Base-by-base conservation (phyloP, 495 filamentous ascomycete species). In the Cercophora samala region DNA sequence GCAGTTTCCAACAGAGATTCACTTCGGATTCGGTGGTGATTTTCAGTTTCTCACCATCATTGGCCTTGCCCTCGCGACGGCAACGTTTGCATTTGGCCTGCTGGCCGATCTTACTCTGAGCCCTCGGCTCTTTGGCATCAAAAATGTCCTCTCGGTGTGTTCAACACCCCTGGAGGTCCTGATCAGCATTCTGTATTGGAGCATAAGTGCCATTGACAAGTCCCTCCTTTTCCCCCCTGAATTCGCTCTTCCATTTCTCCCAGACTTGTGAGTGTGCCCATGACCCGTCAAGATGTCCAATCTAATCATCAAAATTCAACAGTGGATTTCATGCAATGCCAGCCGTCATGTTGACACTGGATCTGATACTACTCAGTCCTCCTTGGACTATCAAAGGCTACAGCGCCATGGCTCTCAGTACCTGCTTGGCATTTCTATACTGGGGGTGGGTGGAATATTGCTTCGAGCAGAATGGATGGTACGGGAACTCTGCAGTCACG, bases 381-480 rank as follows among this genome's bases (percentile, higher is more conserved):
- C 93, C 93, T 0, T 96, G 91, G 90, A 90, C 89, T 0, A 85
- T 93, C 53, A 80, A 81, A 26, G 79, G 81, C 13, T 70, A 89
- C 0, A 84, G 87, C 3, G 84, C 89, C 0, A 78, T 93, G 55
- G 81, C 81, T 0, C 68, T 93, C 54, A 92, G 88, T 64, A 81
- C 82, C 32, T 70, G 72, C 19, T 79, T 96, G 65, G 91, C 91
- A 1, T 85, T 92, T 63, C 77, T 80, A 17, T 97, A 97, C 76
- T 97, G 91, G 91, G 84, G 89, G 65, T 96, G 93, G 93, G 85
- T 96, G 6, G 92, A 97, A 74, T 83, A 83, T 24, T 96, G 92
- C 79, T 92, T 88, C 70, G 69, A 78, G 19, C 78, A 85, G 62
- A 96, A 96, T 70, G 90, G 91, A 73, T 93, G 87, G 87, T 56